Evolutionary conservation across 1,139 yeast genomes (phyloP).

Genomic region (Williopsis jadinii): DNA sequence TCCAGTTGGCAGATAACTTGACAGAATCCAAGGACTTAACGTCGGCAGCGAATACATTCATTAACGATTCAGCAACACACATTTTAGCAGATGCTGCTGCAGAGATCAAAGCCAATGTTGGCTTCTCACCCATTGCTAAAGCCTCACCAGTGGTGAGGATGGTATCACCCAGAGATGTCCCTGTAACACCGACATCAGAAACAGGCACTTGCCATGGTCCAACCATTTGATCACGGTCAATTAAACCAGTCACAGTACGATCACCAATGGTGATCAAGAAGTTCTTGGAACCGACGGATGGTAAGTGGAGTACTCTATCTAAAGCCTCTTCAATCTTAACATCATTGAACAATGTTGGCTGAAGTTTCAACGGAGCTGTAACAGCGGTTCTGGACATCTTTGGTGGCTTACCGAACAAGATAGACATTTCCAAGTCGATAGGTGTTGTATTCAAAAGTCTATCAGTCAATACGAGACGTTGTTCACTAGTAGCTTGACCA

Average conservation of each 20-base stretch:
- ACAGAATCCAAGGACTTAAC: conserved; percentile 67
- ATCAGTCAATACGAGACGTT: conserved; percentile 77
- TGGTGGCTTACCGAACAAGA: conserved; percentile 97
- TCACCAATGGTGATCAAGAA: conserved; percentile 97
- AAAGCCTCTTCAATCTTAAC: conserved; percentile 57
- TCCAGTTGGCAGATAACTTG: conserved; percentile 96
- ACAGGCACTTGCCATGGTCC: conserved; percentile 99
- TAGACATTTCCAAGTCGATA: conserved; percentile 92
- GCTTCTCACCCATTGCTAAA: conserved; percentile 95
- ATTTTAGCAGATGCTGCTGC: conserved; percentile 97
- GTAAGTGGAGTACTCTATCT: conserved; percentile 77
- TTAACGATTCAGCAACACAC: conserved; percentile 91
- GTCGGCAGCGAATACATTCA: conserved; percentile 89
- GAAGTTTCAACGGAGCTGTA: conserved; percentile 54
- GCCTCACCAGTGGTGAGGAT: conserved; percentile 86
- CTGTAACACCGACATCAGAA: conserved; percentile 97
- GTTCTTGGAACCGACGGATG: conserved; percentile 92
- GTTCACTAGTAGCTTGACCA: conserved; percentile 87
- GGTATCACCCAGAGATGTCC: conserved; percentile 76
- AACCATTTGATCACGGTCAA: conserved; percentile 97
- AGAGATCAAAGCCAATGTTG: conserved; percentile 79
- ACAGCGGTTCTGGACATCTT: conserved; percentile 79
- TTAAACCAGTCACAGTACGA: conserved; percentile 91
- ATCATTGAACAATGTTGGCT: conserved; percentile 37
- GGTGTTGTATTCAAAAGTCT: conserved; percentile 71